Evolutionary conservation across 2,329 filamentous ascomycete genomes (phyloP).

Genomic region (Curvularia verruculosa): DNA sequence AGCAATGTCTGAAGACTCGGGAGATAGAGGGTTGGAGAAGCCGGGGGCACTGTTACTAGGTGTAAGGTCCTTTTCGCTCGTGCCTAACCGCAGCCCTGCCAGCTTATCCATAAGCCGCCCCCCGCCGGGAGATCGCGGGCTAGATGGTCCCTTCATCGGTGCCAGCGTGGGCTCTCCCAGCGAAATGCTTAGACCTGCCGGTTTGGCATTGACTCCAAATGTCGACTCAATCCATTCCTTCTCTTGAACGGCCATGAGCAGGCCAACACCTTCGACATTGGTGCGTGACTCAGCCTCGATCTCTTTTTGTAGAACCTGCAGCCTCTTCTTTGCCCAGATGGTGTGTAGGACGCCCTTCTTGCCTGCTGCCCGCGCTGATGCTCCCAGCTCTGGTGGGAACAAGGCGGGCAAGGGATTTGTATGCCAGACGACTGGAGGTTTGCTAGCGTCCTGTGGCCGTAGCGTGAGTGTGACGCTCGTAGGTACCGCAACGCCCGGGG

Average conservation of each 20-base stretch:
- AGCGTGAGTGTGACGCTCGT: conserved; percentile 71
- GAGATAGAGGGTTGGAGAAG: conserved; percentile 61
- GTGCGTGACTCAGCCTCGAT: conserved; percentile 73
- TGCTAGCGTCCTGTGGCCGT: conserved; percentile 53
- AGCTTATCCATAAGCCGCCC: conserved; percentile 79
- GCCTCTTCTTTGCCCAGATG: conserved; percentile 83
- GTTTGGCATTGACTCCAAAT: conserved; percentile 67
- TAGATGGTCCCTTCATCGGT: conserved; percentile 62
- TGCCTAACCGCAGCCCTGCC: conserved; percentile 77
- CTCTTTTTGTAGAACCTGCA: conserved; percentile 76
- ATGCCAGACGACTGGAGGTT: conserved; percentile 57
- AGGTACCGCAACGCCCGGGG: conserved; percentile 73
- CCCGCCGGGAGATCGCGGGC: conserved; percentile 67
- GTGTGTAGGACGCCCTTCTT: conserved; percentile 86
- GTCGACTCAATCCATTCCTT: conserved; percentile 84
- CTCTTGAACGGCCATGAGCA: conserved; percentile 84
- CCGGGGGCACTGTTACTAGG: conserved; percentile 46
- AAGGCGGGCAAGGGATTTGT: conserved; percentile 87
- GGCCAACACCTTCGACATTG: conserved; percentile 80
- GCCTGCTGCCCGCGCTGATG: conserved; percentile 68
- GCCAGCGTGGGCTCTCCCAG: conserved; percentile 46
- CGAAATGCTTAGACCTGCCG: conserved; percentile 48
- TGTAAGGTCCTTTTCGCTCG: conserved; percentile 69
- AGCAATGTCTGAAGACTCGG: conserved; percentile 67
- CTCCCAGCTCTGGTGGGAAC: conserved; percentile 76